phyloP scores from a whole-genome alignment of 2,329 filamentous ascomycete species.

The Diaporthe eres region DNA sequence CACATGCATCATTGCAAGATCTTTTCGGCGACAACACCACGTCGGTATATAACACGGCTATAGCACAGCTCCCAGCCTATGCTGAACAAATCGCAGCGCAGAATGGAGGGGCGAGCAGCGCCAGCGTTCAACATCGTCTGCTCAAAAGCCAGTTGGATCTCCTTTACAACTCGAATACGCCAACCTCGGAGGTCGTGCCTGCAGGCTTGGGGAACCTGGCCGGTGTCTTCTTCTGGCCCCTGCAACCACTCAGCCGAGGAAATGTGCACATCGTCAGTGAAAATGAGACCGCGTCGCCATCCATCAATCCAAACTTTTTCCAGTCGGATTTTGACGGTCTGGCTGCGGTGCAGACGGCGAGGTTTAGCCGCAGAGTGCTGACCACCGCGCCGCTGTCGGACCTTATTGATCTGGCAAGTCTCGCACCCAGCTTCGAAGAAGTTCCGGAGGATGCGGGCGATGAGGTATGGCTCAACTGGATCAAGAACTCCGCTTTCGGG shows the following conservation, averaged over 20 bases:
- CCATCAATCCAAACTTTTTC: slow-evolving; percentile 44
- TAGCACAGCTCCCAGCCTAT: slow-evolving; percentile 1
- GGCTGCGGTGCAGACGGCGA: slow-evolving; percentile 42
- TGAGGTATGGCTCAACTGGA: slow-evolving; percentile 42
- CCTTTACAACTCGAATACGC: slow-evolving; percentile 7
- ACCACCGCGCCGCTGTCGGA: slow-evolving; percentile 41
- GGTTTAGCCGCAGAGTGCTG: slow-evolving; percentile 42
- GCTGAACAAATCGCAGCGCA: slow-evolving; percentile 6
- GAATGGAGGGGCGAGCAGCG: slow-evolving; percentile 7
- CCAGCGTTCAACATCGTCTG: slow-evolving; percentile 8
- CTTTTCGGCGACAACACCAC: slow-evolving; percentile 7
- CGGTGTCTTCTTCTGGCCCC: slow-evolving; percentile 44
- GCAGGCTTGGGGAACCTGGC: slow-evolving; percentile 4
- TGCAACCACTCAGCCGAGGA: slow-evolving; percentile 45
- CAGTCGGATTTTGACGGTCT: slow-evolving; percentile 44
- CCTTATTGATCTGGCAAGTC: slow-evolving; percentile 43
- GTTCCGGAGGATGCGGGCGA: slow-evolving; percentile 43
- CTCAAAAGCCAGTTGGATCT: slow-evolving; percentile 7
- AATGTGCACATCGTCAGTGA: slow-evolving; percentile 45
- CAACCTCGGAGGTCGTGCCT: slow-evolving; percentile 8
- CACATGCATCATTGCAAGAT: slow-evolving; percentile 5
- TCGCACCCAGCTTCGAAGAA: slow-evolving; percentile 42
- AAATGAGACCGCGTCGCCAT: slow-evolving; percentile 42
- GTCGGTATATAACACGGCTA: slow-evolving; percentile 7
- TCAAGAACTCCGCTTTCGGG: slow-evolving; percentile 34